phyloP scores from a whole-genome alignment of 768 basidiomycete species.

The Pulveroboletus ravenelii region DNA sequence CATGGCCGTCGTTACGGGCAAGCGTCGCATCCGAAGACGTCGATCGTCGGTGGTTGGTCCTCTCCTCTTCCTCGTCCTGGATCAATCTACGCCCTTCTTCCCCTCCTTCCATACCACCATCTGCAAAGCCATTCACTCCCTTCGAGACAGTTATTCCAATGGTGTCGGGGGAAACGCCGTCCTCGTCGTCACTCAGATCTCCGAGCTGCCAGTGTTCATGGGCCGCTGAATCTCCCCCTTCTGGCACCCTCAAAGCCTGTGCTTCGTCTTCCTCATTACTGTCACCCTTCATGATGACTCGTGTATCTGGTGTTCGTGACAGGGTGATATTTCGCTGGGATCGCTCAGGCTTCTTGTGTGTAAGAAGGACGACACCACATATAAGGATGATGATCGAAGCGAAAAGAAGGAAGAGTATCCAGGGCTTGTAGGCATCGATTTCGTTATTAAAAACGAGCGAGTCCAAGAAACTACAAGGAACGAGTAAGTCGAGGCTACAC shows the following conservation, averaged over 20 bases:
- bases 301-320: conserved; percentile 20
- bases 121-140: conserved; percentile 14
- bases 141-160: conserved; percentile 24
- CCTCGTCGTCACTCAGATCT: conserved; percentile 66
- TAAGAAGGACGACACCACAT: conserved; percentile 87
- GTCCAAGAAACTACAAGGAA: conserved; percentile 47
- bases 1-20: conserved; percentile 12
- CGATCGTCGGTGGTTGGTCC: conserved; percentile 31
- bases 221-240: conserved; percentile 34
- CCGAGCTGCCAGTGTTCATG: conserved; percentile 66
- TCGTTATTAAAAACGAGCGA: conserved; percentile 79
- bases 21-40: conserved; percentile 37
- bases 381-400: conserved; percentile 83
- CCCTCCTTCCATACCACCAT: conserved; percentile 19
- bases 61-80: conserved; percentile 30
- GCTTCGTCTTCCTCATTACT: conserved; percentile 36
- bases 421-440: conserved; percentile 78
- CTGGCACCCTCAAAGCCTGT: conserved; percentile 32
- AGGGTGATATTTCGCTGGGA: conserved; percentile 27
- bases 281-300: conserved; percentile 19
- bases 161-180: conserved; percentile 38
- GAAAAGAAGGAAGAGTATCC: conserved; percentile 87
- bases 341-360: conserved; percentile 82
- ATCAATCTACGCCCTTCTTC: conserved; percentile 46
- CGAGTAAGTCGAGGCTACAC: conserved; percentile 6